These are phyloP conservation scores for Pisolithus thermaeus DNA, from an alignment of 1,284 basidiomycete species.

Conservation along the genomic window DNA sequence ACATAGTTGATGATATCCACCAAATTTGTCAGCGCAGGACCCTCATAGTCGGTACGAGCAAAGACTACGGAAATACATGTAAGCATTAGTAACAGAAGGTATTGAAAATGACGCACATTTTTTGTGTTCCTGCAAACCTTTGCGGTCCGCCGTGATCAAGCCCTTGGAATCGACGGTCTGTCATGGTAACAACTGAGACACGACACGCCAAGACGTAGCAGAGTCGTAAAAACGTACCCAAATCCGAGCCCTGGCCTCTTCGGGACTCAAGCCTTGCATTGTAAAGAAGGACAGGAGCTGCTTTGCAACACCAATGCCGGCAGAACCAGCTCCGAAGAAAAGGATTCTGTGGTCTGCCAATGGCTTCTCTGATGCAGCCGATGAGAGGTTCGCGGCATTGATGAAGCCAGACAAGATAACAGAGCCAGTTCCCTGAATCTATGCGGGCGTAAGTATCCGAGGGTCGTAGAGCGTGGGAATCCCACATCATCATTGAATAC, in stretches of 20 bases:
- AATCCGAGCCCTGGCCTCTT: conserved; percentile 64
- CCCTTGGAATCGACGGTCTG: conserved; percentile 75
- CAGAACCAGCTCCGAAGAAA: conserved; percentile 76
- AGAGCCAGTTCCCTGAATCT: conserved; percentile 66
- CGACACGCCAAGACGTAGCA: conserved; percentile 1
- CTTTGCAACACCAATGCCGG: conserved; percentile 77
- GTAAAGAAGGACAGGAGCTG: conserved; percentile 74
- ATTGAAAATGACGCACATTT: conserved; percentile 36
- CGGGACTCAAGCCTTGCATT: conserved; percentile 54
- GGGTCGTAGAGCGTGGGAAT: conserved; percentile 6
- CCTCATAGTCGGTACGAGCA: conserved; percentile 63
- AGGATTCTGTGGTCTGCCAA: conserved; percentile 72
- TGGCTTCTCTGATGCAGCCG: conserved; percentile 53
- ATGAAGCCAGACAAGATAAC: conserved; percentile 79
- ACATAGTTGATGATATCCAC: conserved; percentile 73
- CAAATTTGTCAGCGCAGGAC: conserved; percentile 56
- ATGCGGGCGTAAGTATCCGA: conserved; percentile 10
- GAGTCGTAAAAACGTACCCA: conserved; percentile 44
- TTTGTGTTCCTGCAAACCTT: conserved; percentile 71
- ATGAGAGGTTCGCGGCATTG: conserved; percentile 66
- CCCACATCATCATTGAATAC: conserved; percentile 81
- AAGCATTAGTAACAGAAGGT: not conserved
- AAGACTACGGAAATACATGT: conserved; percentile 43
- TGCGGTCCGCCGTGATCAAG: conserved; percentile 59
- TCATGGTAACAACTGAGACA: conserved; percentile 10